These are phyloP conservation scores for Ormosia semicastrata DNA, from an alignment of 306 rosid species.

Conservation along the genomic window DNA sequence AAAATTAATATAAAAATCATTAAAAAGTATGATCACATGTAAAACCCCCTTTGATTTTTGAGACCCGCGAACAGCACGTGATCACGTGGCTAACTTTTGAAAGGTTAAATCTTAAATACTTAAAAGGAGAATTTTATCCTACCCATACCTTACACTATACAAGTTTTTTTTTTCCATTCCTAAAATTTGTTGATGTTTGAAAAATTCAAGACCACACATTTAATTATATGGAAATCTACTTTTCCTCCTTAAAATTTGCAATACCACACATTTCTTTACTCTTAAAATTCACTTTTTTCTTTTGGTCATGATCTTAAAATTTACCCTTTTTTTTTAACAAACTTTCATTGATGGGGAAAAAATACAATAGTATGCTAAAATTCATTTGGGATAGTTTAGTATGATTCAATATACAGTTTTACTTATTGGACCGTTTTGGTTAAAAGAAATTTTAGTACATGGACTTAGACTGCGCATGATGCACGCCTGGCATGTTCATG, in stretches of 20 bases:
- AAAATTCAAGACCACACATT: neutral
- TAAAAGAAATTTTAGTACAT: neutral
- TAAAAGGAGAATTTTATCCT: neutral
- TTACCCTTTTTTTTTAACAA: too few species aligned
- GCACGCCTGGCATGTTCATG: neutral
- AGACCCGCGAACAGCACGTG: conserved; percentile 38
- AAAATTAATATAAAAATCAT: neutral
- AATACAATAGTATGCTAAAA: too few species aligned
- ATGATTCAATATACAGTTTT: too few species aligned
- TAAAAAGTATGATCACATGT: conserved; percentile 10
- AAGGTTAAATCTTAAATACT: neutral
- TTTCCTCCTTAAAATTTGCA: too few species aligned
- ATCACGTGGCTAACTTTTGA: conserved; percentile 30
- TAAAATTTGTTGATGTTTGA: neutral
- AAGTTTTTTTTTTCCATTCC: too few species aligned
- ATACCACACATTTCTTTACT: too few species aligned
- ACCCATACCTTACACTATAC: neutral
- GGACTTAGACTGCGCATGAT: neutral
- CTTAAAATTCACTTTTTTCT: too few species aligned
- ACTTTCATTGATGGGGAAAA: too few species aligned
- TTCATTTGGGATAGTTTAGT: too few species aligned
- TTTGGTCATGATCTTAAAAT: too few species aligned
- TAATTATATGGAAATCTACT: neutral
- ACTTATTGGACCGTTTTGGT: neutral
- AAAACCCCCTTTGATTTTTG: conserved; percentile 22